Evolutionary conservation across 495 filamentous ascomycete species (phyloP), one percentile per base, ranked within the genome.

Genomic region (Cercophora scortea): DNA sequence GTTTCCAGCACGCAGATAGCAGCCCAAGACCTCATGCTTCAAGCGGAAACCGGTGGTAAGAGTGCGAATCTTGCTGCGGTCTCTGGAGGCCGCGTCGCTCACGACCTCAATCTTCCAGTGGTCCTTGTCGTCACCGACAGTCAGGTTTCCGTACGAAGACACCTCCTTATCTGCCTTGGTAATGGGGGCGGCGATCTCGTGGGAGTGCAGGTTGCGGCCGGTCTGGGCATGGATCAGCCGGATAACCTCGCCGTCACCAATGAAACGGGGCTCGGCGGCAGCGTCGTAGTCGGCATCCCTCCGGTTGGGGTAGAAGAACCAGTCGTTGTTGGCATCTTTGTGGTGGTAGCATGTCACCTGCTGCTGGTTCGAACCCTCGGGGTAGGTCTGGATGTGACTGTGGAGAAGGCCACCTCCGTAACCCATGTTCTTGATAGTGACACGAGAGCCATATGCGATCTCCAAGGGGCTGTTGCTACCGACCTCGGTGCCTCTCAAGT

Each of bases 321-420:
- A 98, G 71, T 98, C 94, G 62, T 98, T 98, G 75, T 98, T 98
- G 59, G 93, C 82, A 79, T 98, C 93, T 65, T 98, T 98, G 76
- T 98, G 93, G 69, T 98, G 93, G 66, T 98, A 98, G 73, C 93
- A 98, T 33, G 93, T 98, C 49, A 98, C 86, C 68, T 98, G 93
- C 62, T 98, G 94, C 69, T 98, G 93, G 7, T 68, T 69, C 12
- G 94, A 97, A 33, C 93, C 93, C 69, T 98, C 94, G 0, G 93
- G 93, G 61, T 87, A 98, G 12, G 92, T 75, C 69, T 98, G 93
- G 56, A 97, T 83, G 73, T 97, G 94, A 36, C 89, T 95, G 71
- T 98, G 93, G 47, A 98, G 81, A n/a, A 98, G 82, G 57, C 93
- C 93, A 64, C 93, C 93, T 47, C 93, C 93, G 60, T 98, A 98